A percentile compares a stretch with the other conserved stretches of the same genome.
Evolutionary conservation across 805 yeast genomes (phyloP).

Genomic region (Blastobotrys mokoenaii): DNA sequence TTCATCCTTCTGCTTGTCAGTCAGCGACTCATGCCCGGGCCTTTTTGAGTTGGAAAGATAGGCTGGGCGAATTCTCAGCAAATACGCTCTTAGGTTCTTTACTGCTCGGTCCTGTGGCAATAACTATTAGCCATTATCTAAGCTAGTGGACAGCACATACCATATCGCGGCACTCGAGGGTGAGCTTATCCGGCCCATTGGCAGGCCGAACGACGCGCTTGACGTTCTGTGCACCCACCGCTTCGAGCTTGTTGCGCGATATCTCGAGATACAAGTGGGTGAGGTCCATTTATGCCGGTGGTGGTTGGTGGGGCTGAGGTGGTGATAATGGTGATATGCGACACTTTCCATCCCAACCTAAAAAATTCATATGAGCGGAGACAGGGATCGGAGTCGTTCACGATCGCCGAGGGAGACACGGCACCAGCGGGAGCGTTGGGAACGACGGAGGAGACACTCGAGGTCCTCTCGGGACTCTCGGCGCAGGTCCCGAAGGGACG

Average conservation of each 20-base stretch:
- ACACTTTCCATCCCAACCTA: too few relatives aligned
- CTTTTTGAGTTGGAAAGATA: conserved; percentile 23
- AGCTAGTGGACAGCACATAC: conserved; percentile 7
- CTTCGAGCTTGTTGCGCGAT: conserved; percentile 12
- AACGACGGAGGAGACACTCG: too few relatives aligned
- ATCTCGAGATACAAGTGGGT: conserved; percentile 15
- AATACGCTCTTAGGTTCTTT: conserved; percentile 15
- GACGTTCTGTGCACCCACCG: conserved; percentile 1
- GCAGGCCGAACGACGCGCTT: neutral
- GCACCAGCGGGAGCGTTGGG: too few relatives aligned
- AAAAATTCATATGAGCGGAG: too few relatives aligned
- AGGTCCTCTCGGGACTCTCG: neutral
- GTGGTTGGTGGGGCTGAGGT: too few relatives aligned
- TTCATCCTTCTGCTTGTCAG: conserved; percentile 31
- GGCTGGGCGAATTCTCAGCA: conserved; percentile 22
- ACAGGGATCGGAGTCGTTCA: too few relatives aligned
- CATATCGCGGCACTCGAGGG: conserved; percentile 20
- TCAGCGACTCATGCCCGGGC: conserved; percentile 17
- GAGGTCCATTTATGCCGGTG: conserved; percentile 11
- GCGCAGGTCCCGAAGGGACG: neutral
- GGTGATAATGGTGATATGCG: too few relatives aligned
- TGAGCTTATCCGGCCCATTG: conserved; percentile 19
- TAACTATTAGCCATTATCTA: neutral
- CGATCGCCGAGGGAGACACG: too few relatives aligned
- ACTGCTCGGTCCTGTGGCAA: conserved; percentile 8